Base-by-base conservation (phyloP, 306 rosid genomes). In the Macrotyloma uniflorum region DNA sequence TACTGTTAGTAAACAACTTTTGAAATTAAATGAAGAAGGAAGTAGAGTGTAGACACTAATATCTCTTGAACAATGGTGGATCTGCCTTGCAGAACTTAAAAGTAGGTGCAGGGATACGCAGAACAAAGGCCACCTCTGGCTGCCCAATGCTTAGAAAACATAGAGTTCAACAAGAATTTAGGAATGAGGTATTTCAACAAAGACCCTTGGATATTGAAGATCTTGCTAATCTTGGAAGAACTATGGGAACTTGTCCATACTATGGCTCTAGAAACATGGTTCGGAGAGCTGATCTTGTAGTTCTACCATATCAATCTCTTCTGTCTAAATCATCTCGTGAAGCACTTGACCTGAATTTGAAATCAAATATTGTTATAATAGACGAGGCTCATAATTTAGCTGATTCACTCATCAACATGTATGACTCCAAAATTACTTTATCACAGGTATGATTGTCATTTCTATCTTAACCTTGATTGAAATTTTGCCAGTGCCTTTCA, bases 361-460 rank as follows among this genome's bases (percentile, higher is more conserved):
- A 91, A 85, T 87, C 90, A 67, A 92, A 65, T 77, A 85, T 95
- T 79, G 79, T 95, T 71, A 88, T 95, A 53, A 86, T 95, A 80
- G 98, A 95, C 1, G 97, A 92, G 86, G 98, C 98, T 66, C 98
- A 92, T 76, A 95, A 95, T 89, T 83, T 92, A 83, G 97, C 97
- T 36, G 98, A 95, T 83, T 90, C 98, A 66, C 97, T 95, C 73
- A 89, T 92, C 91, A 87, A 90, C 70, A 92, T 95, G 92, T 83
- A 91, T 79, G 93, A 90, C 83, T 89, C 97, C 79, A 90, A 79
- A 89, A 67, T 92, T 75, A 92, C 88, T 69, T 47, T 88, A 71
- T 83, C 79, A 33, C 97, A 92, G 97, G 98, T 95, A 85, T 74
- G 73, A 45, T 47, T 63, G 42, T 68, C 73, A 47, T 67, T 72